Percentiles rank a stretch among this genome's conserved stretches.
Conservation (phyloP, 257 asterid genomes). For the Marsdenia floribunda region DNA sequence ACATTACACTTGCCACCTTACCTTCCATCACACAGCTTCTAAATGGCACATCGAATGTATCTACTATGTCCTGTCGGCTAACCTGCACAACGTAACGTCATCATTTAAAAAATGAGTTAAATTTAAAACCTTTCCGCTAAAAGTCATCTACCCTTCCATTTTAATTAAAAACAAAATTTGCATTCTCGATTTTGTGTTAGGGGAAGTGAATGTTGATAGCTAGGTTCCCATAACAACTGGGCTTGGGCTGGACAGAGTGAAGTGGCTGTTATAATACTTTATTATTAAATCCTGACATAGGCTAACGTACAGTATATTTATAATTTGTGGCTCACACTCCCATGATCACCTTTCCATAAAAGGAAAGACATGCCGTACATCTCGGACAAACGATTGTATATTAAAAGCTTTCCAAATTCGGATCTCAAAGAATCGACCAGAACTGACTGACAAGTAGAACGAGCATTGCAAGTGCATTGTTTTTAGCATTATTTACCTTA, state of each 20-base stretch:
- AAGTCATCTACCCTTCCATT: no score
- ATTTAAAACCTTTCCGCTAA: no score
- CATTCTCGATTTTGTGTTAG: background rate
- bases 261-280: no score
- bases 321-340: background rate
- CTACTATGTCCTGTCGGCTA: slow-evolving; percentile 64
- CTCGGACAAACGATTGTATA: background rate
- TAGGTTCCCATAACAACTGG: background rate
- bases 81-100: slow-evolving; percentile 34
- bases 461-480: background rate
- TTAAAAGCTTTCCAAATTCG: background rate
- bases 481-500: slow-evolving; percentile 31
- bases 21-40: slow-evolving; percentile 77
- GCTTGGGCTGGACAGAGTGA: background rate
- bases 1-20: slow-evolving; percentile 86
- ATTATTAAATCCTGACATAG: background rate
- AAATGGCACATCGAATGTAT: slow-evolving; percentile 72
- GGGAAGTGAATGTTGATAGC: background rate
- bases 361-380: background rate
- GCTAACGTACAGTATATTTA: background rate
- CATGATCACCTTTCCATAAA: background rate
- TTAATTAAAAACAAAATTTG: no score
- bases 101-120: no score
- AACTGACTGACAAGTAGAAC: background rate
- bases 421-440: background rate